These are phyloP conservation scores for Geranium brycei DNA, from an alignment of 345 rosid genomes.

Conservation along the genomic window DNA sequence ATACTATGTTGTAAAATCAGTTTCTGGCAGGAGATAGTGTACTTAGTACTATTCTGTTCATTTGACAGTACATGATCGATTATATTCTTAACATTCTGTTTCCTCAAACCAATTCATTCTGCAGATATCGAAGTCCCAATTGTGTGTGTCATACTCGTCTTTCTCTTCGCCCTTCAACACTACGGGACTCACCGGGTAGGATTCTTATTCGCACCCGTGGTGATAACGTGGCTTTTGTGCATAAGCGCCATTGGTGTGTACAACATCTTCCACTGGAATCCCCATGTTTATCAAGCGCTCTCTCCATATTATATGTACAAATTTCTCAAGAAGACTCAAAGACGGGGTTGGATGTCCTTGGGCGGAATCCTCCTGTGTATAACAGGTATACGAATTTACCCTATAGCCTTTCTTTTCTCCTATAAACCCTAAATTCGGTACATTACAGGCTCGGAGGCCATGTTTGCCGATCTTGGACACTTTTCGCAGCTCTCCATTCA, in stretches of 20 bases:
- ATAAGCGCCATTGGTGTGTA: conserved; percentile 81
- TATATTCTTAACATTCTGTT: no score
- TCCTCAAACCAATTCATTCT: conserved; percentile 2
- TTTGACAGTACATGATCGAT: no score
- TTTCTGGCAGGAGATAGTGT: no score
- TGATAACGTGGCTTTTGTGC: conserved; percentile 66
- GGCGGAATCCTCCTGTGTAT: conserved; percentile 92
- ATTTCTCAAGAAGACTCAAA: conserved; percentile 73
- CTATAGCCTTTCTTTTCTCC: no score
- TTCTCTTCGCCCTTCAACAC: conserved; percentile 71
- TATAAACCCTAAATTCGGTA: no score
- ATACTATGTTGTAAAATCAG: no score
- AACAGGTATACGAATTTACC: conserved; percentile 40
- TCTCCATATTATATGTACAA: conserved; percentile 87
- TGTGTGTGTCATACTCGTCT: conserved; percentile 54
- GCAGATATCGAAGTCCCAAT: conserved; percentile 84
- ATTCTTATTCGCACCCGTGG: conserved; percentile 72
- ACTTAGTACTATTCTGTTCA: no score
- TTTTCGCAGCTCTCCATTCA: conserved; percentile 81
- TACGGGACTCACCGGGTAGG: conserved; percentile 82
- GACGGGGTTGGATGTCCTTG: conserved; percentile 98
- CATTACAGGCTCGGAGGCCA: conserved; percentile 82
- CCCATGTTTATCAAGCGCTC: conserved; percentile 83
- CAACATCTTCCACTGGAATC: conserved; percentile 85
- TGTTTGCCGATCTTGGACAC: conserved; percentile 99